Evolutionary conservation across 306 rosid genomes (phyloP).

Genomic region (Pterocarpus santalinus): DNA sequence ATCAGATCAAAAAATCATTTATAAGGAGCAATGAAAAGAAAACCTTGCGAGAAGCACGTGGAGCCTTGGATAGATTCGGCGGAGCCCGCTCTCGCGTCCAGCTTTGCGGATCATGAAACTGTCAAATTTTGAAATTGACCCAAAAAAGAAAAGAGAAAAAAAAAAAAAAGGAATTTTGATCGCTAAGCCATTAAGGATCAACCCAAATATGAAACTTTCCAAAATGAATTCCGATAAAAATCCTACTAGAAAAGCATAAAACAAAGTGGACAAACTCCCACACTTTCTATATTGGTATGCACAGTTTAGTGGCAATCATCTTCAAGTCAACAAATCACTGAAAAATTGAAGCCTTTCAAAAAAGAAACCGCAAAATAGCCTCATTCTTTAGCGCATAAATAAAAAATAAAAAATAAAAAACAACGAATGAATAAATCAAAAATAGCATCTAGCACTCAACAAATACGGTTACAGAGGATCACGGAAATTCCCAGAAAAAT

Average conservation of each 20-base stretch:
- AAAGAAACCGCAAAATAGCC: background rate
- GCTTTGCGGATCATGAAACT: conserved; percentile 78
- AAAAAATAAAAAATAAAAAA: background rate
- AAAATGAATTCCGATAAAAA: conserved; percentile 18
- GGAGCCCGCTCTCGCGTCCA: conserved; percentile 85
- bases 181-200: conserved; percentile 25
- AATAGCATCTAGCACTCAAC: background rate
- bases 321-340: conserved; percentile 23
- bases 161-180: conserved; percentile 1
- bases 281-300: conserved; percentile 2
- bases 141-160: background rate
- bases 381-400: background rate
- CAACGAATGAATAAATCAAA: background rate
- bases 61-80: conserved; percentile 69
- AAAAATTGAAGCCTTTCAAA: conserved; percentile 16
- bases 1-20: conserved; percentile 31
- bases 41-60: conserved; percentile 80
- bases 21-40: conserved; percentile 41
- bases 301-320: conserved; percentile 4
- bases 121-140: conserved; percentile 45
- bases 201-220: background rate
- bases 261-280: background rate
- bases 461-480: conserved; percentile 21
- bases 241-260: conserved; percentile 7
- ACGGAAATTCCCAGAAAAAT: conserved; percentile 13